Base-by-base conservation (phyloP, 306 rosid genomes). In the Quercus bicolor region DNA sequence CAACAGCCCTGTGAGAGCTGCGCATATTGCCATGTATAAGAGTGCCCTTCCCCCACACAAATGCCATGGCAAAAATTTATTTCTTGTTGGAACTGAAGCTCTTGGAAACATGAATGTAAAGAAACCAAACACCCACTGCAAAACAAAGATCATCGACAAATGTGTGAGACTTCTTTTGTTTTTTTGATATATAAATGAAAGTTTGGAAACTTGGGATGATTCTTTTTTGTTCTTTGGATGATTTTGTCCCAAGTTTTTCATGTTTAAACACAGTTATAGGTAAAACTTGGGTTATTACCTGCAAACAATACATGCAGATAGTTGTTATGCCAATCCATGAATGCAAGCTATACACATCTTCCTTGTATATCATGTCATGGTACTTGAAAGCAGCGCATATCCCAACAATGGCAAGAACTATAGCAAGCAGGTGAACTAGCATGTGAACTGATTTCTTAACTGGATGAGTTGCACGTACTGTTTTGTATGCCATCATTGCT, bases 261-360 rank as follows among this genome's bases (percentile, higher is more conserved):
- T 15, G 43, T 18, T 65, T 43, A 65, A 31, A 29, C 69, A 5
- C 37, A 29, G 12, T 65, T 31, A 18, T 16, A 16, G 45, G 24
- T 33, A 65, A 16, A 65, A 11, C 0, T 5, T 18, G 9, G 70
- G 16, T 21, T 2, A 19, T 48, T 75, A 91, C 98, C 97, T 94
- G 98, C 76, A 94, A 74, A 68, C 89, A 81, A 71, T 64, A 87
- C 80, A 92, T 80, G 88, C 79, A 48, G 70, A 94, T 78, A 51
- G 97, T 91, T 61, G 56, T 45, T 28, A 94, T 71, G 78, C 98
- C 98, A 73, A 94, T 89, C 98, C 98, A 94, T 4, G 97, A 91
- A 85, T 94, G 98, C 45, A 94, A 82, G 71, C 91, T 84, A 68
- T 76, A 79, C 88, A 94, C 65, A 48, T 91, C 61, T 0, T 31